Evolutionary conservation across 805 yeast species (phyloP).

Genomic region (Ogataea ramenticola): DNA sequence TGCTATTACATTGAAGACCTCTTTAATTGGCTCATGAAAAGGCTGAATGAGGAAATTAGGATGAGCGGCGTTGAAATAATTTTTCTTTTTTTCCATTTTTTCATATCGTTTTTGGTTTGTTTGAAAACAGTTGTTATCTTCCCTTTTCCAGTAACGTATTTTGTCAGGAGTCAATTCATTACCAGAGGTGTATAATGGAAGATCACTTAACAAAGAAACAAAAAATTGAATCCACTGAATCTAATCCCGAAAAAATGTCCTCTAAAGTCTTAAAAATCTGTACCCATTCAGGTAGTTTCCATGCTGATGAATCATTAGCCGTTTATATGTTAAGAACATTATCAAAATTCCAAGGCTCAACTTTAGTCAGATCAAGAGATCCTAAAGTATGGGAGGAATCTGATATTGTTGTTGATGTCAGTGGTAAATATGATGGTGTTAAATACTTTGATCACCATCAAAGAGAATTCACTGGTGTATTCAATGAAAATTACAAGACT

Average conservation of each 20-base stretch:
- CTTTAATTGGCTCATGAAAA: too few relatives aligned
- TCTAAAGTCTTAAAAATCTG: constrained; percentile 50
- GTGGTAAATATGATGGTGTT: constrained; percentile 80
- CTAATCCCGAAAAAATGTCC: too few relatives aligned
- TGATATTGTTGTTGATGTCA: constrained; percentile 92
- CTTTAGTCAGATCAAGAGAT: constrained; percentile 76
- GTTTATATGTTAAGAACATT: constrained; percentile 74
- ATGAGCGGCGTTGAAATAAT: too few relatives aligned
- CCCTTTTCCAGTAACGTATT: too few relatives aligned
- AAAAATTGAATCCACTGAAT: constrained; percentile 19
- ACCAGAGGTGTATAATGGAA: too few relatives aligned
- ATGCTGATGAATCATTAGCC: constrained; percentile 95
- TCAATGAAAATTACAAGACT: constrained; percentile 56
- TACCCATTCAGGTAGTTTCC: constrained; percentile 91
- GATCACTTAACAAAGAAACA: constrained; percentile 8
- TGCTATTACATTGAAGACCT: too few relatives aligned
- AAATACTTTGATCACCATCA: constrained; percentile 96
- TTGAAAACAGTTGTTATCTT: too few relatives aligned
- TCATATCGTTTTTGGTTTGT: too few relatives aligned
- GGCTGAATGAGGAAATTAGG: too few relatives aligned
- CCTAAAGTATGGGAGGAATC: constrained; percentile 76
- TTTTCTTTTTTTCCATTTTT: too few relatives aligned
- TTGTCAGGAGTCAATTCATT: too few relatives aligned
- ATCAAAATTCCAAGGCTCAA: constrained; percentile 61
- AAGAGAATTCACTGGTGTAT: constrained; percentile 77